Evolutionary conservation across 1,284 basidiomycete species (phyloP).

Genomic region (Ceratobasidium sp.): DNA sequence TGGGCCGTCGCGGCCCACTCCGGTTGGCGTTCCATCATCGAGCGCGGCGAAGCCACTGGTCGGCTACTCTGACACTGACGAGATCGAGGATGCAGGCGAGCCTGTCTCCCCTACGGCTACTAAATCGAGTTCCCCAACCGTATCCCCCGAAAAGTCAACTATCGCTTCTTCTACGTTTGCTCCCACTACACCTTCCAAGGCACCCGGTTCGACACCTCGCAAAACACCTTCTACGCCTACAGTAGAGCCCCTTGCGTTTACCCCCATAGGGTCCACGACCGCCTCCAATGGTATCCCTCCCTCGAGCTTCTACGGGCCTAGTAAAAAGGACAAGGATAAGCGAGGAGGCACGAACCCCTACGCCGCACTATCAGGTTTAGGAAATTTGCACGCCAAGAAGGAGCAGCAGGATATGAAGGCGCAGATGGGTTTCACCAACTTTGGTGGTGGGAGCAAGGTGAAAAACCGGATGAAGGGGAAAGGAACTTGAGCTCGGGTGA

Average conservation of each 20-base stretch:
- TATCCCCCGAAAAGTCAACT: background rate
- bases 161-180: background rate
- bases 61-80: slow-evolving; percentile 18
- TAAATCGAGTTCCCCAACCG: background rate
- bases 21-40: slow-evolving; percentile 10
- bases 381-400: slow-evolving; percentile 26
- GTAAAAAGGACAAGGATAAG: slow-evolving; percentile 20
- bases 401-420: background rate
- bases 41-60: slow-evolving; percentile 7
- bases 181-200: background rate
- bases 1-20: slow-evolving; percentile 17
- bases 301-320: slow-evolving; percentile 17
- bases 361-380: background rate
- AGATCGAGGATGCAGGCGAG: slow-evolving; percentile 37
- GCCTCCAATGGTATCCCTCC: slow-evolving; percentile 8
- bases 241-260: no score
- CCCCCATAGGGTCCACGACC: background rate
- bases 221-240: no score
- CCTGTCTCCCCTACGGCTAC: background rate
- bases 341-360: background rate
- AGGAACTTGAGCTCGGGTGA: background rate
- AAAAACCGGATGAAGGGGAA: slow-evolving; percentile 36
- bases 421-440: slow-evolving; percentile 18
- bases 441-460: background rate
- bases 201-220: background rate